Percentiles rank a stretch among this genome's conserved stretches.
Conservation (phyloP, 2,329 filamentous ascomycete species). For the Arthrobotrys pseudoclavata region DNA sequence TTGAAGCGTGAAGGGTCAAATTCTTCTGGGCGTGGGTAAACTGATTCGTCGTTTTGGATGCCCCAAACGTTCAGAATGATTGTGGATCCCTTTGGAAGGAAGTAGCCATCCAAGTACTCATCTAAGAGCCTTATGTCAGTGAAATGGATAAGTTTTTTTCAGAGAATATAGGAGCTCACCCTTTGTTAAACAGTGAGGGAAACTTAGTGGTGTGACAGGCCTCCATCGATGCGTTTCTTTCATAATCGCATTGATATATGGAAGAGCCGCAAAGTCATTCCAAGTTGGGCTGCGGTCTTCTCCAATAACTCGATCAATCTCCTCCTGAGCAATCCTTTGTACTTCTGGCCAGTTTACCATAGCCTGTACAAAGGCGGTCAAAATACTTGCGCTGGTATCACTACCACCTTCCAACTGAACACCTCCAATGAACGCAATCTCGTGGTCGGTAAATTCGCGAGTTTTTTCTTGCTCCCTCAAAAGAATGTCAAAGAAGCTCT, state of each 20-base stretch:
- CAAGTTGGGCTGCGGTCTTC: constrained; percentile 71
- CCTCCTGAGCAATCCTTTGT: constrained; percentile 71
- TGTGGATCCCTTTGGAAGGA: constrained; percentile 70
- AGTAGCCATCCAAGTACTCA: constrained; percentile 71
- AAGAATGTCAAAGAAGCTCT: constrained; percentile 67
- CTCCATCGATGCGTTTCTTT: constrained; percentile 74
- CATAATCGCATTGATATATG: constrained; percentile 71
- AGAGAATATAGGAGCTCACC: background rate
- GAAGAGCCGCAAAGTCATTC: constrained; percentile 70
- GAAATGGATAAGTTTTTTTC: constrained; percentile 2
- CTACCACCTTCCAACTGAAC: constrained; percentile 67
- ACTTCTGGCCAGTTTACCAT: constrained; percentile 71
- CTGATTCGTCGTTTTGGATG: constrained; percentile 72
- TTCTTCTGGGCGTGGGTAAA: constrained; percentile 75
- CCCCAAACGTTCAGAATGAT: constrained; percentile 71
- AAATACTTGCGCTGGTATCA: constrained; percentile 67
- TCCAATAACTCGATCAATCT: constrained; percentile 71
- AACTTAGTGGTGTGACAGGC: constrained; percentile 69
- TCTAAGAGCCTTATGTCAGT: constrained; percentile 65
- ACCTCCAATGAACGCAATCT: constrained; percentile 64
- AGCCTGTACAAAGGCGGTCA: constrained; percentile 65
- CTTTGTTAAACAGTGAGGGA: constrained; percentile 33
- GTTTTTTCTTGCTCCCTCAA: constrained; percentile 65
- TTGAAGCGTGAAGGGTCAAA: constrained; percentile 76
- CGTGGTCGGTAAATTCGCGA: constrained; percentile 67